Percentiles rank a stretch among this genome's conserved stretches.
Conservation (phyloP, 805 yeast genomes). For the Kodamaea kakaduensis region DNA sequence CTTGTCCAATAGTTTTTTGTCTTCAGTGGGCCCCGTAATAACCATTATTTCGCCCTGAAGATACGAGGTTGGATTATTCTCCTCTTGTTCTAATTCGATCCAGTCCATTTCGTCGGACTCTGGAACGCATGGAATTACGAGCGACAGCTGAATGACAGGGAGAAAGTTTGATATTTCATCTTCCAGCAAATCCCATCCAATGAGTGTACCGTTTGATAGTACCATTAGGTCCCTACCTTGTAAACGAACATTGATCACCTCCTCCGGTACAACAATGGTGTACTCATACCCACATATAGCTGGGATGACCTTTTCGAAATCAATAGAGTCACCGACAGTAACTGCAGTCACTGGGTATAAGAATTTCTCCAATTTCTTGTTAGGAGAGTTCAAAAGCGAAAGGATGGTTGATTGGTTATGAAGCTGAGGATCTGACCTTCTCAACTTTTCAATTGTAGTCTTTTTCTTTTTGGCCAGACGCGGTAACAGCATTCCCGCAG, state of each 20-base stretch:
- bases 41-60: slow-evolving; percentile 70
- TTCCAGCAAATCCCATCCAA: slow-evolving; percentile 80
- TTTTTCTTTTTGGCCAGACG: slow-evolving; percentile 16
- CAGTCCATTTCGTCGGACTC: slow-evolving; percentile 90
- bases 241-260: slow-evolving; percentile 55
- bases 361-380: slow-evolving; percentile 23
- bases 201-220: slow-evolving; percentile 72
- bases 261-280: slow-evolving; percentile 48
- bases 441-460: slow-evolving; percentile 26
- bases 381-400: slow-evolving; percentile 15
- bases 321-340: slow-evolving; percentile 70
- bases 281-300: slow-evolving; percentile 22
- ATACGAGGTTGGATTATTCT: slow-evolving; percentile 24
- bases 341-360: slow-evolving; percentile 57
- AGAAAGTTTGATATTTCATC: slow-evolving; percentile 43
- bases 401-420: slow-evolving; percentile 7
- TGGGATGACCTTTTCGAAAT: slow-evolving; percentile 46
- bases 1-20: slow-evolving; percentile 59
- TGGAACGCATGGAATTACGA: slow-evolving; percentile 34
- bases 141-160: slow-evolving; percentile 50
- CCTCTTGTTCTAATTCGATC: slow-evolving; percentile 41
- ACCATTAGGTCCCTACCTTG: slow-evolving; percentile 54
- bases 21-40: slow-evolving; percentile 49
- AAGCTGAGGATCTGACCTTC: slow-evolving; percentile 20
- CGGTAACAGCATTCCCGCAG: background rate